phyloP scores from a whole-genome alignment of 495 filamentous ascomycete species.

The Emericellopsis terricola region DNA sequence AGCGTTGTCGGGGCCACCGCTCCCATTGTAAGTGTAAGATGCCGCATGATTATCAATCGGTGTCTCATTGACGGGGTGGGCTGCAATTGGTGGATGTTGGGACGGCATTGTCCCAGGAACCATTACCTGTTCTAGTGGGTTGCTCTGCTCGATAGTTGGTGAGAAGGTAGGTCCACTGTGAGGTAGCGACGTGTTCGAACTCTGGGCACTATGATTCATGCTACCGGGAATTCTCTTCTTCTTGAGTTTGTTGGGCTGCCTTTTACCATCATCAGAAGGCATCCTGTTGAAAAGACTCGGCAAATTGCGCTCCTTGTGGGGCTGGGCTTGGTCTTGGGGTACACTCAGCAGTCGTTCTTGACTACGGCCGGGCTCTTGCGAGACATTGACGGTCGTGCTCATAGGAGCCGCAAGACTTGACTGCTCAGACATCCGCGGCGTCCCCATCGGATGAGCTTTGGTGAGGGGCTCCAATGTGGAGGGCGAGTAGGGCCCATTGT shows the following conservation, averaged over 20 bases:
- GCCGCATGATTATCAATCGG: too few species aligned
- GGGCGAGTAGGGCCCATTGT: conserved; percentile 6
- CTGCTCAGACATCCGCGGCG: not conserved
- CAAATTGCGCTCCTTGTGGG: conserved; percentile 43
- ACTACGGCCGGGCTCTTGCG: conserved; percentile 17
- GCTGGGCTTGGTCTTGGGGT: conserved; percentile 35
- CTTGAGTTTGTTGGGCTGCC: conserved; percentile 67
- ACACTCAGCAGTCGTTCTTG: conserved; percentile 28
- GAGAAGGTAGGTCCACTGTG: conserved; percentile 14
- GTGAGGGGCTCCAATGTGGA: conserved; percentile 15
- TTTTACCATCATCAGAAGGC: conserved; percentile 40
- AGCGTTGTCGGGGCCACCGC: too few species aligned
- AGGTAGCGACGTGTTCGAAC: conserved; percentile 62
- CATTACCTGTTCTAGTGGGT: conserved; percentile 18
- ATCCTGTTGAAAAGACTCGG: conserved; percentile 53
- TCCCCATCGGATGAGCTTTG: conserved; percentile 3
- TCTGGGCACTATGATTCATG: conserved; percentile 66
- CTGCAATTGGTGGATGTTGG: not conserved
- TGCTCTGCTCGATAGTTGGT: conserved; percentile 15
- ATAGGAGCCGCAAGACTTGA: too few species aligned
- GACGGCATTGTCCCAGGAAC: not conserved
- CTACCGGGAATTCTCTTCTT: conserved; percentile 65
- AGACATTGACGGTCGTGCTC: not conserved
- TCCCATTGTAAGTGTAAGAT: not conserved
- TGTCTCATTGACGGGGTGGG: not conserved